Base-by-base conservation (phyloP, 1,284 basidiomycete species). In the Papiliotrema terrestris region DNA sequence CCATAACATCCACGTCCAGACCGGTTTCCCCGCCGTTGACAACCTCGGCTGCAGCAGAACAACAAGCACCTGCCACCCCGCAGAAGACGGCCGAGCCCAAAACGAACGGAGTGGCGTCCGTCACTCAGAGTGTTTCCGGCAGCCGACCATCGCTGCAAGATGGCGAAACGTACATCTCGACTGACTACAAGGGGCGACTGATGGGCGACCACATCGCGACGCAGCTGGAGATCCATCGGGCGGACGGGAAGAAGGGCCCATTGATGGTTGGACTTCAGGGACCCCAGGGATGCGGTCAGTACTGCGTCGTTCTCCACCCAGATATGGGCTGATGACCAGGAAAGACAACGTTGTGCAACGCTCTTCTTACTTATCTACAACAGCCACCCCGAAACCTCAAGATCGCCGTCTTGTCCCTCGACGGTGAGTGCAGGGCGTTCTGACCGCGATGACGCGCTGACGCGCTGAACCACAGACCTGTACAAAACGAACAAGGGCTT, bases 331-430 rank as follows among this genome's bases (percentile, higher is more conserved):
- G 17, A 45, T 20, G 23, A 19, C 4, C 37, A 66, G 65, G 65
- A 29, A 74, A 74, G 60, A 74, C 71, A 4, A 74, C 72, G 1
- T 57, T 74, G 19, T 68, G 67, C 51, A 58, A 64, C 42, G 60
- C 61, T 1, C 54, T 74, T 4, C 50, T 70, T n/a, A 50, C 23
- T 2, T 59, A 66, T 46, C 56, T 74, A 9, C 45, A 53, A 15
- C 50, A 58, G 5, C 39, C 58, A 25, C 53, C 54, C 25, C 55
- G 56, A 26, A 58, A 51, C 1, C 49, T 68, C 1, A 57, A 54
- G 22, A 58, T 61, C 11, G 71, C 68, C 0, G 67, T 74, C 0
- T 54, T 71, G 4, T 72, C 71, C 1, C 59, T 72, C 2, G 72
- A 74, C 56, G 67, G 69, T 66, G 35, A 60, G 59, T 22, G 19